Percentiles rank a stretch among this genome's conserved stretches.
These are phyloP conservation scores for Helianthus annuus DNA, from an alignment of 129 eudicot genomes.

Conservation along the genomic window HanXRQr2.0-SUNRISE NC_035445.2:102609785-102610284, in stretches of 20 bases:
- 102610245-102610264: too few species aligned
- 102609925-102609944: too few species aligned
- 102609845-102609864: background rate
- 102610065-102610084: too few species aligned
- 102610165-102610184: too few species aligned
- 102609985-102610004: background rate
- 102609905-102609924: background rate
- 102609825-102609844: too few species aligned
- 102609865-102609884: background rate
- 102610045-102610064: background rate
- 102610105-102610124: too few species aligned
- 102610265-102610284: too few species aligned
- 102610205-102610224: too few species aligned
- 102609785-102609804: background rate
- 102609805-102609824: background rate
- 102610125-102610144: too few species aligned
- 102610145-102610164: too few species aligned
- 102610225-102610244: too few species aligned
- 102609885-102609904: background rate
- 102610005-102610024: background rate
- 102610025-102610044: background rate
- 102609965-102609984: background rate
- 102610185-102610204: too few species aligned
- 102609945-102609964: background rate
- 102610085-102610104: background rate